Percentiles rank a stretch among this genome's conserved stretches.
Evolutionary conservation across 345 rosid species (phyloP).

Genomic region (Eucalyptus cloeziana): DNA sequence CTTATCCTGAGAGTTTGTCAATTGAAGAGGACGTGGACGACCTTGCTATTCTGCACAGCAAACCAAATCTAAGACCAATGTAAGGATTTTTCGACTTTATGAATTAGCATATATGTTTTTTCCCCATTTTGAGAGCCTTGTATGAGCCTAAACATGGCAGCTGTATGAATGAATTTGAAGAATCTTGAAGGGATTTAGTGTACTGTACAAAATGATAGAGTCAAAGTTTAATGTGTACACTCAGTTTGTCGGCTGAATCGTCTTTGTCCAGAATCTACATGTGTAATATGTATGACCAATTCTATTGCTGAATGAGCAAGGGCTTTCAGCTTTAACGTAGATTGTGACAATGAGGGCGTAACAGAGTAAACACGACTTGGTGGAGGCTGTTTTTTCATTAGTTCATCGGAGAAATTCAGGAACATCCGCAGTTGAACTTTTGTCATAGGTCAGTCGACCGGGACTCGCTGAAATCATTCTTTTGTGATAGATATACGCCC

Average conservation of each 20-base stretch:
- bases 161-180: neutral
- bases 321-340: neutral
- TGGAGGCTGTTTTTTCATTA: neutral
- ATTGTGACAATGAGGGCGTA: neutral
- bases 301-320: neutral
- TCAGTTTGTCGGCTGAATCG: neutral
- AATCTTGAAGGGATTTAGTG: neutral
- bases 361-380: neutral
- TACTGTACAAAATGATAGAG: neutral
- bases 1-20: neutral
- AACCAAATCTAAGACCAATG: neutral
- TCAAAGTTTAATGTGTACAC: too few species aligned
- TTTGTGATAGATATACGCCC: too few species aligned
- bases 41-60: neutral
- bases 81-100: neutral
- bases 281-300: neutral
- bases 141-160: neutral
- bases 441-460: neutral
- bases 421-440: neutral
- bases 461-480: too few species aligned
- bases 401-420: neutral
- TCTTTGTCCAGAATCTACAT: neutral
- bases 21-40: neutral
- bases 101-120: neutral
- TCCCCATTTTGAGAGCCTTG: neutral